Conservation (phyloP, 805 yeast species). For the Saccharomyces jurei region DNA sequence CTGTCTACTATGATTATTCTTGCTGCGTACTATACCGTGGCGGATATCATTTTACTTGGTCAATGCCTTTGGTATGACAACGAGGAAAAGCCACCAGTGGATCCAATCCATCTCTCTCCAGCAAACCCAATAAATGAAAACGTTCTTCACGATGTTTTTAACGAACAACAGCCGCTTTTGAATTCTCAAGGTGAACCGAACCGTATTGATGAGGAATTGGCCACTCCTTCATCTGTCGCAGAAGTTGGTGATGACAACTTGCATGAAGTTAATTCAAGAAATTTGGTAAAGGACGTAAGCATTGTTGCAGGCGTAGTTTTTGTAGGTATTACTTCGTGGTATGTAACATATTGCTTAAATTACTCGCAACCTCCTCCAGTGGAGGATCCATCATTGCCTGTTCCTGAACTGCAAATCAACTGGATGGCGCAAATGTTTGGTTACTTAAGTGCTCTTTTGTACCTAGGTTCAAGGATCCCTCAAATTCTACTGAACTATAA, state of each 20-base stretch:
- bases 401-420: slow-evolving; percentile 51
- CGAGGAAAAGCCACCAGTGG: slow-evolving; percentile 37
- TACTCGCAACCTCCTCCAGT: slow-evolving; percentile 1
- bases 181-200: slow-evolving; percentile 1
- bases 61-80: slow-evolving; percentile 78
- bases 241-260: neutral
- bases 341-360: neutral
- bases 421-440: slow-evolving; percentile 84
- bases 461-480: slow-evolving; percentile 85
- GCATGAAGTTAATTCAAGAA: neutral
- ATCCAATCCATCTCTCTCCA: slow-evolving; percentile 75
- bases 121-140: slow-evolving; percentile 77
- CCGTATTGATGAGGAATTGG: neutral
- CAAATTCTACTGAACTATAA: slow-evolving; percentile 79
- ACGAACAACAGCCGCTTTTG: slow-evolving; percentile 28
- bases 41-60: slow-evolving; percentile 74
- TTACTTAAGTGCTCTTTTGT: slow-evolving; percentile 61
- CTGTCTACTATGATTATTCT: slow-evolving; percentile 90
- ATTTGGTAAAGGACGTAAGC: neutral
- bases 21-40: slow-evolving; percentile 87
- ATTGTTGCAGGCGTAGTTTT: neutral
- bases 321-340: neutral
- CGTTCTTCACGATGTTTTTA: slow-evolving; percentile 42
- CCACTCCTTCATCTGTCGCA: neutral
- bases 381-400: slow-evolving; percentile 13